Base-by-base conservation (phyloP, 371 early-diverging fungal genomes). In the Synchytrium microbalum region DNA sequence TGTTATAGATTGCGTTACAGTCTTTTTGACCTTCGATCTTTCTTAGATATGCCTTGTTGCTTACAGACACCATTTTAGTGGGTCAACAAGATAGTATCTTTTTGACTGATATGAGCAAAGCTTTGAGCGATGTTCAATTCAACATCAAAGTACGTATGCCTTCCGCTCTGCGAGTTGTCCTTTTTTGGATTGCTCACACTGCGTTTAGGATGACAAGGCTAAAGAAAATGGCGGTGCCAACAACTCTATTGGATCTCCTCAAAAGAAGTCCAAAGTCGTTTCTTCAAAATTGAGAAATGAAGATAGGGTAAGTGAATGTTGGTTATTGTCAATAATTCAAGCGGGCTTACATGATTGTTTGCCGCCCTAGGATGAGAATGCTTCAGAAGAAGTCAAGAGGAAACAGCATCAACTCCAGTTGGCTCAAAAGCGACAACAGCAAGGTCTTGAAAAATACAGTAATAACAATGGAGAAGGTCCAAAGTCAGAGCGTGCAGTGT, bases 401-500 rank as follows among this genome's bases (percentile, higher is more conserved):
- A 80, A 86, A 33, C 84, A 86, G 62, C 96, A 96, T 76, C 97
- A 98, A 74, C 88, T 88, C 72, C 79, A 89, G 62, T 78, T 98
- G 63, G 85, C 88, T 31, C 83, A 78, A 2, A 79, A 85, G 67
- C 83, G 86, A 54, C 81, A 88, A 27, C 81, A 80, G 0, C 92
- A 91, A 54, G 96, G 95, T 26, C 72, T 92, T 32, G 81, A 82
- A 32, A 81, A 89, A 51, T 96, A 85, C 70, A 77, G 85, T 0
- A 87, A 86, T 1, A 82, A 76, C 5, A 90, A 84, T 16, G 79
- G 82, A 24, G 82, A 74, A 1, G 60, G 46, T 53, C 74, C 82
- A 33, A 84, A 82, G 54, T 84, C 86, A 53, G 81, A 85, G 52
- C 83, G 88, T 71, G 84, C 82, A 3, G 81, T 81, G 3, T 91